Base-by-base conservation (phyloP, 495 filamentous ascomycete genomes). In the Penicillium angulare region DNA sequence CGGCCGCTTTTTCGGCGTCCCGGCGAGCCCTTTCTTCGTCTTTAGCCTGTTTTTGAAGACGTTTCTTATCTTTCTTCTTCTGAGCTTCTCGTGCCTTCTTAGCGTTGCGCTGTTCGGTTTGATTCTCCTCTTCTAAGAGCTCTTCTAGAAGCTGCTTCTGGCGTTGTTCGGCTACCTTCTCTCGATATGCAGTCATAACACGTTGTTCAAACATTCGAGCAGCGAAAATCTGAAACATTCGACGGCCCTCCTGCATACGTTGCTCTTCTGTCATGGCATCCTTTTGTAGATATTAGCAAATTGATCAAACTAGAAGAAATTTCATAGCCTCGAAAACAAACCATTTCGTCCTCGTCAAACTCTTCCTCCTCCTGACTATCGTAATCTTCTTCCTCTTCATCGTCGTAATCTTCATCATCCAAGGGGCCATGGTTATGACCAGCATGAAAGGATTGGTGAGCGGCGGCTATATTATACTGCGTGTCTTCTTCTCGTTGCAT, bases 211-310 rank as follows among this genome's bases (percentile, higher is more conserved):
- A 99, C 93, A 99, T 99, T 54, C 93, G 82, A 32, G 93, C 93
- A 44, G 93, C 93, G 69, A 99, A 98, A 65, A 99, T 99, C 66
- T 99, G 93, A 66, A 99, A 99, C 93, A 99, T 99, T 51, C 93
- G 79, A 42, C 95, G 82, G 41, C 93, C 93, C 74, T 98, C 93
- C 63, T 99, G 90, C 93, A 99, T 97, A 27, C 93, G 88, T 71
- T 99, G 92, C 65, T 95, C 89, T 72, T 97, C 92, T 12, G 90
- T 96, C 89, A 97, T 95, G 23, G 88, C 82, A 61, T 95, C 90
- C 93, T 97, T 64, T 32, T 56, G 47, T 43, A 41, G 5, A 15
- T n/a, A n/a, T 41, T 41, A 41, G 38, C n/a, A 21, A 41, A 41
- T n/a, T n/a, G n/a, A n/a, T n/a, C n/a, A n/a, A n/a, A n/a, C n/a